These are phyloP conservation scores for Biancaea sappan DNA, from an alignment of 306 rosid genomes.

Conservation along the genomic window DNA sequence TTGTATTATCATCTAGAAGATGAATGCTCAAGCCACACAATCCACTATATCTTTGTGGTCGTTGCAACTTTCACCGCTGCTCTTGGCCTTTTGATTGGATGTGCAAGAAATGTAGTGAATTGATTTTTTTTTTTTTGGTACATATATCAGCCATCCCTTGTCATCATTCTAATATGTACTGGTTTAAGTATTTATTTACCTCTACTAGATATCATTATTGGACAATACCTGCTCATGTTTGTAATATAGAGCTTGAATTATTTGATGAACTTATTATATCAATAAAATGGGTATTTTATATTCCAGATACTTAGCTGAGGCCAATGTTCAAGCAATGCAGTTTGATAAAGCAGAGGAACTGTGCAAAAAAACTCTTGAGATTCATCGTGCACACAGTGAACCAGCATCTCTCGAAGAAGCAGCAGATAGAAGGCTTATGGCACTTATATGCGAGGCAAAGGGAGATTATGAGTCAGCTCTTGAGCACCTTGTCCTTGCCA, in stretches of 20 bases:
- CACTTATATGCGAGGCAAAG: conserved; percentile 86
- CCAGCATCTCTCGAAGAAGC: conserved; percentile 99
- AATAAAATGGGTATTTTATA: conserved; percentile 19
- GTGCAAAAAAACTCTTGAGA: conserved; percentile 88
- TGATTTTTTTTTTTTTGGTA: neutral
- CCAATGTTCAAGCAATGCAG: conserved; percentile 98
- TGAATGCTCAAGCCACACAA: neutral
- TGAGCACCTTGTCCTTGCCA: conserved; percentile 97
- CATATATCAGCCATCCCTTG: neutral
- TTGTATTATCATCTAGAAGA: neutral
- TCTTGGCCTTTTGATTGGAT: neutral
- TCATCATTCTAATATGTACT: neutral
- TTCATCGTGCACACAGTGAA: conserved; percentile 87
- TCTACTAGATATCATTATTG: neutral
- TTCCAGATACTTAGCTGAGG: conserved; percentile 92
- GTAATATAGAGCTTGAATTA: neutral
- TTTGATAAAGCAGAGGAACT: conserved; percentile 93
- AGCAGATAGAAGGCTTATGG: conserved; percentile 92
- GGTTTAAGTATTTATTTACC: neutral
- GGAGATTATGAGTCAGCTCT: conserved; percentile 87
- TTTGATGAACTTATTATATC: neutral
- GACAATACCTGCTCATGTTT: neutral
- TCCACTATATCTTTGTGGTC: neutral
- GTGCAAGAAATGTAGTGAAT: conserved; percentile 2
- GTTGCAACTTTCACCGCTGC: neutral